Conservation (phyloP, 371 early-diverging fungal species). For the Mortierella polycephala region DNA sequence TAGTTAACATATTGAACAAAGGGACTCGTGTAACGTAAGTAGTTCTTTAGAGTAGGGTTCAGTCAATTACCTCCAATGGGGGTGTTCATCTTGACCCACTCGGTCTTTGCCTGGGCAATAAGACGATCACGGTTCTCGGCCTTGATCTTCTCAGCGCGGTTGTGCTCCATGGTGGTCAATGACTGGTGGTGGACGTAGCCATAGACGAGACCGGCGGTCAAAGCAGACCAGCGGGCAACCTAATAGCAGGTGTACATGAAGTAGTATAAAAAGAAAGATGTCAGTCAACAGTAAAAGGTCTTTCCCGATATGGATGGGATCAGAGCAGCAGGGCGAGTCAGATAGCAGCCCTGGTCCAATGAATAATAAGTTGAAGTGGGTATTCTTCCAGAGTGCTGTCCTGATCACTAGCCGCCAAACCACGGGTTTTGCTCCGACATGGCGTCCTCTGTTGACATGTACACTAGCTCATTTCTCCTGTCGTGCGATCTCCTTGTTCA, state of each 20-base stretch:
- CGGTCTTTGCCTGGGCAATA: constrained; percentile 77
- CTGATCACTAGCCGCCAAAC: too few relatives aligned
- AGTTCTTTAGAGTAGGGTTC: background rate
- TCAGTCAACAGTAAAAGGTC: background rate
- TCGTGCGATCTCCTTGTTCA: too few relatives aligned
- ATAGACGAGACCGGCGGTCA: constrained; percentile 77
- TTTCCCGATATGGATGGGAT: background rate
- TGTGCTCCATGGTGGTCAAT: constrained; percentile 69
- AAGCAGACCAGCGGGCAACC: constrained; percentile 85
- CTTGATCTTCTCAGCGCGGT: constrained; percentile 66
- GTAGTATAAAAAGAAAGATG: background rate
- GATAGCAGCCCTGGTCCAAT: too few relatives aligned
- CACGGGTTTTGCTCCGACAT: too few relatives aligned
- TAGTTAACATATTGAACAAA: background rate
- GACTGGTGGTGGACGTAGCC: constrained; percentile 76
- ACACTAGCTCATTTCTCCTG: too few relatives aligned
- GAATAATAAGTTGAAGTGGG: too few relatives aligned
- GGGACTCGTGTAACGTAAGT: background rate
- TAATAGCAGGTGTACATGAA: constrained; percentile 25
- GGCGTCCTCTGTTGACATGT: too few relatives aligned
- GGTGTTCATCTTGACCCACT: constrained; percentile 71
- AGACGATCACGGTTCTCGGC: constrained; percentile 74
- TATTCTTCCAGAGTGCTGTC: too few relatives aligned
- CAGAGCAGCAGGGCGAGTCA: too few relatives aligned
- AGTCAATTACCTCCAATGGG: constrained; percentile 47